phyloP scores from a whole-genome alignment of 768 basidiomycete species.

The Naganishia antarctica region DNA sequence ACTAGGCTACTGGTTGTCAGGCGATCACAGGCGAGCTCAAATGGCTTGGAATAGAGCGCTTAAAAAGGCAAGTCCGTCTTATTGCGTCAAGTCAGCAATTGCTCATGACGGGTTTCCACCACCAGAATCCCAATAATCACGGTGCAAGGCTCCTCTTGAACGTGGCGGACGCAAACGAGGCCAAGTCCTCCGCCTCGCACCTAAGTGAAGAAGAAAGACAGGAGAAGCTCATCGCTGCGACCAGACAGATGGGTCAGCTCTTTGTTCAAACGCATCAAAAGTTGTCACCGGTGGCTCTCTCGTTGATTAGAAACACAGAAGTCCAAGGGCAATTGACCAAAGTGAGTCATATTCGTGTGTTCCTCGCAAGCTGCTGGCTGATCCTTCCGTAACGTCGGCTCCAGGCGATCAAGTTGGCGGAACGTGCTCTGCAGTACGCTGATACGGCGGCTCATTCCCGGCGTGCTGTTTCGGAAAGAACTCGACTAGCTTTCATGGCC shows the following conservation, averaged over 20 bases:
- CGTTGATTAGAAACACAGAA: slow-evolving; percentile 67
- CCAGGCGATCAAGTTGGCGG: slow-evolving; percentile 85
- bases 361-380: slow-evolving; percentile 29
- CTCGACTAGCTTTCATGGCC: slow-evolving; percentile 73
- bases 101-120: neutral
- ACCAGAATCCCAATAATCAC: slow-evolving; percentile 72
- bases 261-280: slow-evolving; percentile 59
- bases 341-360: slow-evolving; percentile 34
- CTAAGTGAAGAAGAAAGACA: slow-evolving; percentile 42
- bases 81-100: neutral
- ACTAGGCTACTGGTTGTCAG: slow-evolving; percentile 84
- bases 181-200: slow-evolving; percentile 69
- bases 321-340: slow-evolving; percentile 50
- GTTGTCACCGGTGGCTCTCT: slow-evolving; percentile 74
- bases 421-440: slow-evolving; percentile 87
- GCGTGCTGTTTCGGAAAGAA: slow-evolving; percentile 76
- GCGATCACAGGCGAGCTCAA: slow-evolving; percentile 73
- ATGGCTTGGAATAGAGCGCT: slow-evolving; percentile 85
- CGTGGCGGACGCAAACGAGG: slow-evolving; percentile 76
- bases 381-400: slow-evolving; percentile 26
- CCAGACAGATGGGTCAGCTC: slow-evolving; percentile 60
- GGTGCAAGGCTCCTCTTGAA: slow-evolving; percentile 76
- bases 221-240: slow-evolving; percentile 54
- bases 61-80: slow-evolving; percentile 64
- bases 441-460: slow-evolving; percentile 61